Percentiles rank a stretch among this genome's conserved stretches.
These are phyloP conservation scores for Annona squamosa DNA, from an alignment of 164 flowering plant species.

Conservation along the genomic window DNA sequence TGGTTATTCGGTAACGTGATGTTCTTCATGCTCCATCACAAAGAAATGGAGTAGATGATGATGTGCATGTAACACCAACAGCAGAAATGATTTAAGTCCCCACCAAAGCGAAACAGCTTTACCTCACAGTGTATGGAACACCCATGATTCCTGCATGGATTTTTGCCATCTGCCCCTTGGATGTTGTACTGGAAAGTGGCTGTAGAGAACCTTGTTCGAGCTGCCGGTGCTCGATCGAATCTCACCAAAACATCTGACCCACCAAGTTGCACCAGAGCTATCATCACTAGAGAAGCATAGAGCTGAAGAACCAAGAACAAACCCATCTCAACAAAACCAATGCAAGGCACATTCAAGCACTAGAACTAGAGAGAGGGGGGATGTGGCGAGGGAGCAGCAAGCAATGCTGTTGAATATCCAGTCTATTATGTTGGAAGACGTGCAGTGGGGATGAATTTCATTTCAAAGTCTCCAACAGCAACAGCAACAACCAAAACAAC, in stretches of 20 bases:
- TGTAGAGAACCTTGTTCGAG: conserved; percentile 29
- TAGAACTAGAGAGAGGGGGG: neutral
- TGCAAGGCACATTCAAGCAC: conserved; percentile 13
- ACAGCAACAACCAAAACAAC: conserved; percentile 26
- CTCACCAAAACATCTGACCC: conserved; percentile 30
- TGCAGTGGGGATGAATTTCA: neutral
- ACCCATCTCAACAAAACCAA: conserved; percentile 23
- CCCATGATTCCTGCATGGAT: conserved; percentile 24
- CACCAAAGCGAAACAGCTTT: neutral
- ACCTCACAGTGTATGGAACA: conserved; percentile 50
- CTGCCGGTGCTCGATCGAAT: conserved; percentile 30
- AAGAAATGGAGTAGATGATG: too few relatives aligned
- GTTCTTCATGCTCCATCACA: too few relatives aligned
- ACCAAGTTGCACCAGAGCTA: conserved; percentile 9
- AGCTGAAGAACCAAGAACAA: conserved; percentile 18
- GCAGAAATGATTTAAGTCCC: too few relatives aligned
- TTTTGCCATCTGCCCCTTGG: conserved; percentile 24
- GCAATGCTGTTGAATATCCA: neutral
- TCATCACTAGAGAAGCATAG: conserved; percentile 16
- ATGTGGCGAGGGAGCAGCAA: neutral
- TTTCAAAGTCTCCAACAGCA: neutral
- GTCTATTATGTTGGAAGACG: neutral
- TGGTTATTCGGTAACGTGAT: too few relatives aligned
- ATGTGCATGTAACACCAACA: too few relatives aligned
- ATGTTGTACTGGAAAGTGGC: conserved; percentile 39